Conservation (phyloP, 2,329 filamentous ascomycete genomes). For the Phaeosphaeriaceae sp. region DNA sequence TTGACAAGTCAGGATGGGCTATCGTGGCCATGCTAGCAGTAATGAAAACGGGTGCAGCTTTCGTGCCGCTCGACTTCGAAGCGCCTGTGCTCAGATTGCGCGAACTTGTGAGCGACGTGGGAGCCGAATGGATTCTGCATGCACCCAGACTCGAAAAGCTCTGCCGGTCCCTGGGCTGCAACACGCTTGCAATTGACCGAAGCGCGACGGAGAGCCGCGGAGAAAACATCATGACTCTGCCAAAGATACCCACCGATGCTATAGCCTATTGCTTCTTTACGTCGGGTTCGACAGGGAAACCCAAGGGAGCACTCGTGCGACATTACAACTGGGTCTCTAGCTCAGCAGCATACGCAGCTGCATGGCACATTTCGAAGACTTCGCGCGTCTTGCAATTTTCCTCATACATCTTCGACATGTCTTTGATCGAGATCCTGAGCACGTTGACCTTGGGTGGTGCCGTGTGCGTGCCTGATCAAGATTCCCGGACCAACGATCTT, state of each 20-base stretch:
- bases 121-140: conserved; percentile 38
- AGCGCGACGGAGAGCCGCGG: conserved; percentile 49
- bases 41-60: conserved; percentile 47
- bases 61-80: conserved; percentile 49
- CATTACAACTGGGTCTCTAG: conserved; percentile 66
- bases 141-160: conserved; percentile 32
- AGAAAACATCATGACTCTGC: conserved; percentile 37
- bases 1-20: conserved; percentile 47
- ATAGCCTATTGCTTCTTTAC: conserved; percentile 70
- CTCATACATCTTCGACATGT: conserved; percentile 56
- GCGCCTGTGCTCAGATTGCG: conserved; percentile 46
- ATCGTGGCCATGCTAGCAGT: conserved; percentile 47
- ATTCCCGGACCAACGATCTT: conserved; percentile 56
- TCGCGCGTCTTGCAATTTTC: conserved; percentile 65
- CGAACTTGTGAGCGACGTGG: conserved; percentile 42
- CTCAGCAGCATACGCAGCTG: conserved; percentile 33
- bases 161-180: conserved; percentile 35
- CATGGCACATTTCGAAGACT: conserved; percentile 53
- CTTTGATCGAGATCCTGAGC: conserved; percentile 56
- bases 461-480: conserved; percentile 58
- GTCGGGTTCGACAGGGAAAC: conserved; percentile 64
- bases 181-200: conserved; percentile 44
- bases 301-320: conserved; percentile 69
- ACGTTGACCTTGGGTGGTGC: conserved; percentile 57
- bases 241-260: conserved; percentile 53